These are phyloP conservation scores for Leccinum insigne DNA, from an alignment of 1,284 basidiomycete genomes.

Conservation along the genomic window DNA sequence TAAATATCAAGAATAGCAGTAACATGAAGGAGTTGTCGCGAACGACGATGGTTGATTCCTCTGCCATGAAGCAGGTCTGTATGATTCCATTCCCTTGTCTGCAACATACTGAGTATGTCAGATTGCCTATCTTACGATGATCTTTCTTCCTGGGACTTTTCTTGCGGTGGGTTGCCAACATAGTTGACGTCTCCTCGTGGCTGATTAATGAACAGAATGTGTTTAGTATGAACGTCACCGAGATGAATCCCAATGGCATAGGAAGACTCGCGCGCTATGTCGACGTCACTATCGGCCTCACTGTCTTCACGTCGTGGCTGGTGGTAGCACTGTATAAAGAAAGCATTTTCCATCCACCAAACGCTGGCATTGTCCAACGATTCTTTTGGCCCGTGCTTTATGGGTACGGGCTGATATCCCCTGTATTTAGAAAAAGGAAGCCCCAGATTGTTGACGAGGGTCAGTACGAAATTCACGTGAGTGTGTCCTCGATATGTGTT, in stretches of 20 bases:
- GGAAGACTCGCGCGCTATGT: constrained; percentile 43
- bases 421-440: not conserved
- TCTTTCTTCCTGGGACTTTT: constrained; percentile 32
- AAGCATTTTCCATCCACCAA: constrained; percentile 22
- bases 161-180: constrained; percentile 37
- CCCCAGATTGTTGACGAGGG: not conserved
- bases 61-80: constrained; percentile 49
- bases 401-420: not conserved
- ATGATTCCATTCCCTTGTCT: not conserved
- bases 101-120: constrained; percentile 10
- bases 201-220: constrained; percentile 26
- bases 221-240: constrained; percentile 41
- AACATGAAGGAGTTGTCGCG: constrained; percentile 45
- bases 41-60: constrained; percentile 46
- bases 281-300: constrained; percentile 44
- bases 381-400: constrained; percentile 22
- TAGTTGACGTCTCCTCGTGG: not conserved
- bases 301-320: constrained; percentile 50
- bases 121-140: constrained; percentile 35
- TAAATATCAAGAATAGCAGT: constrained; percentile 49
- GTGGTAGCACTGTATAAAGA: constrained; percentile 31
- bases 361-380: constrained; percentile 3
- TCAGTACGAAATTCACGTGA: not conserved
- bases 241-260: constrained; percentile 32
- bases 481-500: not conserved